Base-by-base conservation (phyloP, 1,139 yeast genomes). In the Debaryomyces coudertii region DNA sequence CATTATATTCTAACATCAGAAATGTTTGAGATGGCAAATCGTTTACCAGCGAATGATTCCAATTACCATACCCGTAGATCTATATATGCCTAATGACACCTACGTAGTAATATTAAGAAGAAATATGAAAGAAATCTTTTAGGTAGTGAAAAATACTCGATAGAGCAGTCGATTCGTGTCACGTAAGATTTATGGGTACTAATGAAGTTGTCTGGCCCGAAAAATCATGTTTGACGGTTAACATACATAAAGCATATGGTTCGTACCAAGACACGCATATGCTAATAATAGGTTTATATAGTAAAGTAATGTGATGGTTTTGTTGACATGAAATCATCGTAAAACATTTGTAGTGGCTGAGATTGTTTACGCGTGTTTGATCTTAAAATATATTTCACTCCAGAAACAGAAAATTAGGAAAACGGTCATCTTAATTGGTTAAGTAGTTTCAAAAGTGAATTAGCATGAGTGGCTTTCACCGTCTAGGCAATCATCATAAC, bases 291-390 rank as follows among this genome's bases (percentile, higher is more conserved):
- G 36, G 33, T 14, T 20, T 29, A 7, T 33, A 31, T 33, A n/a
- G 18, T 11, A 20, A 11, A 16, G 12, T 25, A 18, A 15, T 18
- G 28, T 27, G 18, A 16, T n/a, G 18, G 31, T 24, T 23, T 23
- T 11, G 14, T 15, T 15, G 23, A 25, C 14, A 27, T n/a, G 40
- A 18, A 28, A 28, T 38, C 35, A 38, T 38, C 27, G 28, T 18
- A n/a, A 28, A 28, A 28, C 41, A 16, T 28, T 28, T 38, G 41
- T 27, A 16, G 41, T 27, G 41, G 41, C 41, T 38, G 41, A 38
- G 34, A 38, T 27, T n/a, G 34, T 38, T 28, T 18, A 37, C 41
- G 41, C 41, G 41, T 38, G 33, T 28, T 38, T 18, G 27, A 15
- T 29, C 30, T 28, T 28, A 27, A 28, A 20, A 38, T 25, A 36